Conservation (phyloP, 768 basidiomycete species). For the Chalciporus pseudorubinellus region DNA sequence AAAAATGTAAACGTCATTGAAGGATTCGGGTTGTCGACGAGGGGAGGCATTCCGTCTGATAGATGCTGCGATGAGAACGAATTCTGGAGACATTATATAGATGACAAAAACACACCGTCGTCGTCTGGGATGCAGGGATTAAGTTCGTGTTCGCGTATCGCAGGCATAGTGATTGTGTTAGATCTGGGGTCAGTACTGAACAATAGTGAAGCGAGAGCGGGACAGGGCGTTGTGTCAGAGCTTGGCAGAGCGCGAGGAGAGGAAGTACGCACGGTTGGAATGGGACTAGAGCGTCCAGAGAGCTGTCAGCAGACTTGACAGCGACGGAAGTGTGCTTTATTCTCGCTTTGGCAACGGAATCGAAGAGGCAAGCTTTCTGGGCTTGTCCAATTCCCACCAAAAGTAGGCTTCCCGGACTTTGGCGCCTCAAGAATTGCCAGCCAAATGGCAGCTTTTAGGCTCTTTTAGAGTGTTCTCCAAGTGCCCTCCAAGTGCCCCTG, state of each 20-base stretch:
- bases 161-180: conserved; percentile 18
- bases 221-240: conserved; percentile 5
- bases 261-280: conserved; percentile 17
- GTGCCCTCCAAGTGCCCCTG: neutral
- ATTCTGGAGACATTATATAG: neutral
- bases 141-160: conserved; percentile 28
- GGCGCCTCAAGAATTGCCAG: conserved; percentile 18
- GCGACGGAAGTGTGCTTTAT: conserved; percentile 31
- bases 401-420: conserved; percentile 13
- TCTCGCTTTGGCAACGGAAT: conserved; percentile 35
- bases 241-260: conserved; percentile 2
- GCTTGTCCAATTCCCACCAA: conserved; percentile 30
- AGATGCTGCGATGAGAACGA: conserved; percentile 10
- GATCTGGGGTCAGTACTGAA: conserved; percentile 1
- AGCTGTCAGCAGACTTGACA: conserved; percentile 17
- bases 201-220: neutral
- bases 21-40: conserved; percentile 52
- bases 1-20: conserved; percentile 63
- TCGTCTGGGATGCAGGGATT: conserved; percentile 32
- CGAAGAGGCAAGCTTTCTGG: conserved; percentile 27
- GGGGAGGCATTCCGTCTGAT: conserved; percentile 48
- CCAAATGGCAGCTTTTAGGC: conserved; percentile 7
- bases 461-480: neutral
- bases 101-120: conserved; percentile 29
- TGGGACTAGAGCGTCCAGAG: conserved; percentile 30